phyloP scores from a whole-genome alignment of 305 asterid genomes.

The Fraxinus platypoda region DNA sequence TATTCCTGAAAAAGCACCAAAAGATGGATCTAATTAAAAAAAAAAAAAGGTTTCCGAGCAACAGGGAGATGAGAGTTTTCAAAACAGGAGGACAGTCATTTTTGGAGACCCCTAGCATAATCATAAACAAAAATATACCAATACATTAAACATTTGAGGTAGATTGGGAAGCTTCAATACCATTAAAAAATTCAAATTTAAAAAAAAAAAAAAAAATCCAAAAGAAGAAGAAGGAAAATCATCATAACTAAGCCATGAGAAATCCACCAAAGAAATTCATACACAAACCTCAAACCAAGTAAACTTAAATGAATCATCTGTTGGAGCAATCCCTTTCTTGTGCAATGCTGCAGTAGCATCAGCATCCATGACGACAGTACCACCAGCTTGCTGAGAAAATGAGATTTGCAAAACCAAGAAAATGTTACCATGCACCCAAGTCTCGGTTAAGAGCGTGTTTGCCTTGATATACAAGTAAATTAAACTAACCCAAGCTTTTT shows the following conservation, averaged over 20 bases:
- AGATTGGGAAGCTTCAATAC: not conserved
- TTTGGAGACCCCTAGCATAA: not conserved
- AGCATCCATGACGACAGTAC: conserved; percentile 81
- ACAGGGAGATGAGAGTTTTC: not conserved
- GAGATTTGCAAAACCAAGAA: conserved; percentile 5
- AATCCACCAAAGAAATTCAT: not conserved
- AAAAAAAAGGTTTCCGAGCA: not conserved
- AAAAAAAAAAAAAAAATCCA: not conserved
- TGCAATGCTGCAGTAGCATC: conserved; percentile 84
- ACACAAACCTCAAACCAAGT: conserved; percentile 77
- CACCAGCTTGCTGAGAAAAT: conserved; percentile 65
- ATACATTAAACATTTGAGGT: not conserved
- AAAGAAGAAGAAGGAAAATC: not conserved
- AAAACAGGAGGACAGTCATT: not conserved
- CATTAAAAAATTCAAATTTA: not conserved
- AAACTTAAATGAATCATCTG: conserved; percentile 80
- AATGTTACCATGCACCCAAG: conserved; percentile 22
- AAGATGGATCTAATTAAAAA: not conserved
- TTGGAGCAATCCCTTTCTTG: conserved; percentile 67
- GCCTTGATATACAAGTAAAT: not conserved
- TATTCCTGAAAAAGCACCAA: not conserved
- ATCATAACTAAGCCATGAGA: not conserved
- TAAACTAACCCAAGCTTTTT: not conserved
- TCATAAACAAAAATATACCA: not conserved
- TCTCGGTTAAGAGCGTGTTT: not conserved